Evolutionary conservation across 2,329 filamentous ascomycete genomes (phyloP).

Genomic region (Ophiostoma tasmaniense): DNA sequence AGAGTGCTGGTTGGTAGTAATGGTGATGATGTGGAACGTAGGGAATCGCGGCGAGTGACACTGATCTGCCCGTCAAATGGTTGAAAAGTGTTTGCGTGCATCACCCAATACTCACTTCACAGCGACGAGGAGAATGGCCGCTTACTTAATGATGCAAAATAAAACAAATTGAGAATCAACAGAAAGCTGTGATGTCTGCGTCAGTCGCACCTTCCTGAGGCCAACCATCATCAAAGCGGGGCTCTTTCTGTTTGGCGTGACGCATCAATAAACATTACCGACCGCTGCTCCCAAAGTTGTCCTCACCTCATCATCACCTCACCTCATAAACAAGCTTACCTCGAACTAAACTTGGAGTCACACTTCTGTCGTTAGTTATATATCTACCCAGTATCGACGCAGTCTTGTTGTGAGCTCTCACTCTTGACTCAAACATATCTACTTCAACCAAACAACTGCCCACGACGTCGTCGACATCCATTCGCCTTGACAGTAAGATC

Average conservation of each 20-base stretch:
- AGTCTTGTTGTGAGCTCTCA: not conserved
- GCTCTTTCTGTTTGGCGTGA: not conserved
- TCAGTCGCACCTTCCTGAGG: not conserved
- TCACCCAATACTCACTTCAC: too few relatives aligned
- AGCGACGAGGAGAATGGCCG: too few relatives aligned
- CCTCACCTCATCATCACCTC: not conserved
- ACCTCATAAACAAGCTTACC: not conserved
- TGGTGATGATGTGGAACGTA: too few relatives aligned
- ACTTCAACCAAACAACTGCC: not conserved
- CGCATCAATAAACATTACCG: not conserved
- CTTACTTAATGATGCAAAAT: not conserved
- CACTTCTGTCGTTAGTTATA: not conserved
- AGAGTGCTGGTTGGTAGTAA: too few relatives aligned
- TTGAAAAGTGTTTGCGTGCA: too few relatives aligned
- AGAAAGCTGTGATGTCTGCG: not conserved
- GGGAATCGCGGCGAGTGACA: too few relatives aligned
- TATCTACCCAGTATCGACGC: not conserved
- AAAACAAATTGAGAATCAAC: not conserved
- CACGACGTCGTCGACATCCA: not conserved
- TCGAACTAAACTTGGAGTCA: not conserved
- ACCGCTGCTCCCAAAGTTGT: not conserved
- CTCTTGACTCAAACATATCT: not conserved
- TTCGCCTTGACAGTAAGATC: not conserved
- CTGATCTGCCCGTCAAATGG: too few relatives aligned
- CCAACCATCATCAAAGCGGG: not conserved